Evolutionary conservation across 2,329 filamentous ascomycete genomes (phyloP), one percentile per base, ranked within the genome.

Genomic region (Colletotrichum coccodes): DNA sequence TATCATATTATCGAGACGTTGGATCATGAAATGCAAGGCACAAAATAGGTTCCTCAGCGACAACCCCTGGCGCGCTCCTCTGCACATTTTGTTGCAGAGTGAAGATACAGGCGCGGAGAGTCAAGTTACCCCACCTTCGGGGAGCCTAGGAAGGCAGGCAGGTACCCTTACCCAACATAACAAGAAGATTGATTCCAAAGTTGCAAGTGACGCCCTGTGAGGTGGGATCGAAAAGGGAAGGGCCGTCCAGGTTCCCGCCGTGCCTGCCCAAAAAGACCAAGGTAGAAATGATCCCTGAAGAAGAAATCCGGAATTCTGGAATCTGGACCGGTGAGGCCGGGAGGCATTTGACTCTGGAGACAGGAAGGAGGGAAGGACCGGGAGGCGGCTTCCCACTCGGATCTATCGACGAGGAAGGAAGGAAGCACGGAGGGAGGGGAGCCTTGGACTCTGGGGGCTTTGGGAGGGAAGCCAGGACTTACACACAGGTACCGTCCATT

Each of bases 301-400:
- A 59, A 53, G 21, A 54, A 64, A 64, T 59, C 65, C 65, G 65
- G 52, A 59, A 68, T 68, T 53, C 65, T 68, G 65, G 65, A 64
- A 68, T 58, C 28, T 47, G 46, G 50, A 38, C 32, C 38, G 60
- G 46, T 64, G 42, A 58, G 36, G 23, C 42, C 42, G 30, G 57
- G 16, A 38, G 57, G 18, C 44, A 38, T 28, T 56, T 18, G 30
- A 32, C 42, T 23, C 32, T 60, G 40, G 32, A 34, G 32, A 16
- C 14, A 59, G 42, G 38, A 47, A 36, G 56, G 47, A 26, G 47
- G 47, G 57, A 26, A 34, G 57, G 42, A 40, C 21, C 40, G 44
- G 60, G 46, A 59, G 38, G 65, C 28, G 30, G 61, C 57, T 68
- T 53, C 47, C 60, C 46, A 64, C 60, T 64, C 53, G 60, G 60